These are phyloP conservation scores for Flaveria sonorensis DNA, from an alignment of 129 eudicot species.

Conservation along the genomic window DNA sequence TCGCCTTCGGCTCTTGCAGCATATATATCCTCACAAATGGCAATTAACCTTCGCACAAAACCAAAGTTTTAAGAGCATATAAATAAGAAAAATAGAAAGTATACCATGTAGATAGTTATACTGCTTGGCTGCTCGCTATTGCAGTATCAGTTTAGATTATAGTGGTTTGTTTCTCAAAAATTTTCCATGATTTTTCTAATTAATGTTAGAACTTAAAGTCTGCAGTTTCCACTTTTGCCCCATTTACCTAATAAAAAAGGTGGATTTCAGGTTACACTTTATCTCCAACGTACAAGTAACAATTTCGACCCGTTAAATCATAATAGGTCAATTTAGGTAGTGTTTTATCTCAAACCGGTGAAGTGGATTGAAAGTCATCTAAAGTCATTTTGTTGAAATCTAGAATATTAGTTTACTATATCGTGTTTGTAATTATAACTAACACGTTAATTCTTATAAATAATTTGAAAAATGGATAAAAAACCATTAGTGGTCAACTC, in stretches of 20 bases:
- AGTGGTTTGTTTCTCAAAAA: background rate
- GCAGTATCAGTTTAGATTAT: constrained; percentile 8
- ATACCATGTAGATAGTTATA: background rate
- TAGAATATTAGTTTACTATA: background rate
- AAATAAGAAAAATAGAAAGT: background rate
- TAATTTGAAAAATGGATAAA: background rate
- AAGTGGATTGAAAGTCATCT: background rate
- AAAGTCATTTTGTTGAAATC: background rate
- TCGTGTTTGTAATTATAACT: background rate
- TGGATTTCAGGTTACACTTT: background rate
- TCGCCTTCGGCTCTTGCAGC: constrained; percentile 99
- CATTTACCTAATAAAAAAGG: background rate
- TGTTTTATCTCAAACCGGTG: background rate
- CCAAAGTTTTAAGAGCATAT: constrained; percentile 4
- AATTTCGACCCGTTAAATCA: background rate
- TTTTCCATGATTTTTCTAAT: background rate
- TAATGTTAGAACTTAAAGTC: constrained; percentile 2
- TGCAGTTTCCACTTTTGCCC: background rate
- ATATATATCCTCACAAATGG: constrained; percentile 94
- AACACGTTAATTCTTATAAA: background rate
- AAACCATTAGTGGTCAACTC: background rate
- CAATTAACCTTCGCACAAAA: constrained; percentile 62
- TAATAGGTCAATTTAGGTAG: constrained; percentile 5
- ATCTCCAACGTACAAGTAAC: background rate
- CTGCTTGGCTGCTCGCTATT: background rate